phyloP scores from a whole-genome alignment of 257 asterid genomes.

The Primulina tabacum region DNA sequence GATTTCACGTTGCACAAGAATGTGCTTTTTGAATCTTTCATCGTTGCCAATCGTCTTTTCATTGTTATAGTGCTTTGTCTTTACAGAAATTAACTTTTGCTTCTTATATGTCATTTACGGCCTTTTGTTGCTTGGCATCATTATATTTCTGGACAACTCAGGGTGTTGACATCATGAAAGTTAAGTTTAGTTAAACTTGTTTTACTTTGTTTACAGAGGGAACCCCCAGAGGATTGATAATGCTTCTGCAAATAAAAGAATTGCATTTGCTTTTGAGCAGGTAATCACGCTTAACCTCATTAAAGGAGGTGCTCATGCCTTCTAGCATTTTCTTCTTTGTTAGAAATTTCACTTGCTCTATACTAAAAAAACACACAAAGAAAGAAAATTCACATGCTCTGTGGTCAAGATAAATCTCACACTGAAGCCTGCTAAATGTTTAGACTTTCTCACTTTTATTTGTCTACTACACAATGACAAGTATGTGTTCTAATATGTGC shows the following conservation, averaged over 20 bases:
- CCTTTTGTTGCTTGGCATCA: slow-evolving; percentile 1
- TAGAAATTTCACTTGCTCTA: slow-evolving; percentile 12
- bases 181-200: slow-evolving; percentile 10
- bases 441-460: not conserved
- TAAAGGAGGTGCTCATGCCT: slow-evolving; percentile 8
- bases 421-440: not conserved
- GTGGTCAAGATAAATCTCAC: not conserved
- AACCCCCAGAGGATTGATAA: slow-evolving; percentile 95
- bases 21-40: not conserved
- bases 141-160: not conserved
- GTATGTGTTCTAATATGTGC: not conserved
- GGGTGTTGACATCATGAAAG: slow-evolving; percentile 14
- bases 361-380: not conserved
- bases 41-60: not conserved
- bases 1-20: not conserved
- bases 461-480: not conserved
- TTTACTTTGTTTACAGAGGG: slow-evolving; percentile 51
- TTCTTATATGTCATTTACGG: not conserved
- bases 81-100: slow-evolving; percentile 2
- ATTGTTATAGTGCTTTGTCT: not conserved
- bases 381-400: slow-evolving; percentile 1
- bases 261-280: slow-evolving; percentile 87
- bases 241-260: slow-evolving; percentile 72
- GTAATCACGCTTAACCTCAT: slow-evolving; percentile 36
- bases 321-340: slow-evolving; percentile 4